phyloP scores from a whole-genome alignment of 2,329 filamentous ascomycete genomes.

The Zymoseptoria brevis region DNA sequence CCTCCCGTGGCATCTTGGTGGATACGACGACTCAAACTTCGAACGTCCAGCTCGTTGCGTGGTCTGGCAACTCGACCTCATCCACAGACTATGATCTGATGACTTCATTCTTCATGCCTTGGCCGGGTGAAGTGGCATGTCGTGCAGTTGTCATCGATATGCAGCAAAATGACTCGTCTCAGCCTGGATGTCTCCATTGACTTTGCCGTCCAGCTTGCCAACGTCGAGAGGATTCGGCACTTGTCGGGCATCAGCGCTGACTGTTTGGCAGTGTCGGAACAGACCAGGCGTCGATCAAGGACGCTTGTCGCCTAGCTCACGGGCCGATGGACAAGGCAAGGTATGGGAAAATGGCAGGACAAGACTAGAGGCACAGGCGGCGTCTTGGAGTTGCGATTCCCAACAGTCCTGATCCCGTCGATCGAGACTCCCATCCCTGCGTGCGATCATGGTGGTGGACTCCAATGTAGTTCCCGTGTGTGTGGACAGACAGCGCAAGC shows the following conservation, averaged over 20 bases:
- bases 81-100: not conserved
- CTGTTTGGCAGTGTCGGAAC: not conserved
- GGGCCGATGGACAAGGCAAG: not conserved
- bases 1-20: not conserved
- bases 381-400: not conserved
- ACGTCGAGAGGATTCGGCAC: not conserved
- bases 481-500: not conserved
- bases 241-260: not conserved
- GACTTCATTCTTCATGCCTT: not conserved
- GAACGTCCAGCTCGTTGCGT: too few relatives aligned
- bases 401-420: not conserved
- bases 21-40: too few relatives aligned
- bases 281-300: not conserved
- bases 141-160: not conserved
- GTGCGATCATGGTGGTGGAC: not conserved
- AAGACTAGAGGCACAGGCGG: not conserved
- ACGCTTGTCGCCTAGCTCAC: not conserved
- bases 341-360: not conserved
- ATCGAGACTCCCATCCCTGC: not conserved
- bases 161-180: too few relatives aligned
- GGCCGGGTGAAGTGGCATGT: not conserved
- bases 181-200: not conserved
- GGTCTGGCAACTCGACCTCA: too few relatives aligned
- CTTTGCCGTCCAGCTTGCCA: not conserved
- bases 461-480: not conserved